phyloP scores from a whole-genome alignment of 2,329 filamentous ascomycete species.

The Acephala macrosclerotiorum region DNA sequence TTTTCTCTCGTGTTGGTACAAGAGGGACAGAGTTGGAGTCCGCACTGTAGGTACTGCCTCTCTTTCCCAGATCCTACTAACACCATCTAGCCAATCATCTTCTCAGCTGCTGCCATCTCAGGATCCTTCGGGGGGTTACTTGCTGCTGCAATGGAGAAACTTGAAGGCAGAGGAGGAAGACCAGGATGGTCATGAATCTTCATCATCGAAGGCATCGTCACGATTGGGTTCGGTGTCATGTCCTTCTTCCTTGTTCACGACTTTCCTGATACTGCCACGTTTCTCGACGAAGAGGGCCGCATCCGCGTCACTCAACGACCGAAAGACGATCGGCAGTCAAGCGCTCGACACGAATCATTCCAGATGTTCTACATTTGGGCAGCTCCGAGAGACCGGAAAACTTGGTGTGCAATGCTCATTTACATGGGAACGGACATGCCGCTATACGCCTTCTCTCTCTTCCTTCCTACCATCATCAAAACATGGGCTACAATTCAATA shows the following conservation, averaged over 20 bases:
- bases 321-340: slow-evolving; percentile 72
- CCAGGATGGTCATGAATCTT: slow-evolving; percentile 58
- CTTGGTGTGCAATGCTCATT: slow-evolving; percentile 73
- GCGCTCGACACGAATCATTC: slow-evolving; percentile 70
- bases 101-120: slow-evolving; percentile 59
- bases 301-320: slow-evolving; percentile 75
- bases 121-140: slow-evolving; percentile 57
- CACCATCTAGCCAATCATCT: slow-evolving; percentile 63
- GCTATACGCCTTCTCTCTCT: slow-evolving; percentile 77
- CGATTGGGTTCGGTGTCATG: slow-evolving; percentile 47
- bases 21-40: slow-evolving; percentile 65
- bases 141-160: slow-evolving; percentile 52
- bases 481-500: slow-evolving; percentile 59
- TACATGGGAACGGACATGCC: slow-evolving; percentile 79
- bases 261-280: slow-evolving; percentile 62
- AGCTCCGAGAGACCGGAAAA: slow-evolving; percentile 82
- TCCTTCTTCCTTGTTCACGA: slow-evolving; percentile 34
- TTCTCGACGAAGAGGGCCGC: slow-evolving; percentile 73
- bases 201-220: slow-evolving; percentile 58
- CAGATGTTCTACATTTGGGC: slow-evolving; percentile 74
- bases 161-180: slow-evolving; percentile 51
- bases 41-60: slow-evolving; percentile 54
- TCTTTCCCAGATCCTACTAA: slow-evolving; percentile 61
- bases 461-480: slow-evolving; percentile 81
- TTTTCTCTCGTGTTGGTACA: slow-evolving; percentile 68